A percentile compares a stretch with the other conserved stretches of the same genome.
Evolutionary conservation across 495 filamentous ascomycete genomes (phyloP).

Genomic region (Platismatia glauca): DNA sequence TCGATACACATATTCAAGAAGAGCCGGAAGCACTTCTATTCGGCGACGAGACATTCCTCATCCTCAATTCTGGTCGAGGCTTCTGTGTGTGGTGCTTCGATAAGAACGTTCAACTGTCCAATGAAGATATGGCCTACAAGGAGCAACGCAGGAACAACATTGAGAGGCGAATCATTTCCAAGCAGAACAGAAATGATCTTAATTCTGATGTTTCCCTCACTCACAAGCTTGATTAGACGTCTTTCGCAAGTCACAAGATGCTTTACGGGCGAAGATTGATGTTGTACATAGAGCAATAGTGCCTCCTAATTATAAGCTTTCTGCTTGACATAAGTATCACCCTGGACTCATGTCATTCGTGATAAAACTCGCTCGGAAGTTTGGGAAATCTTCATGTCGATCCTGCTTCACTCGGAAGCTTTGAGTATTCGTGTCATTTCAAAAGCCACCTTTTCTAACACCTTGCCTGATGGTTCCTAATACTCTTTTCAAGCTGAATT

Average conservation of each 20-base stretch:
- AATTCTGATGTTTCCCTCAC: not conserved
- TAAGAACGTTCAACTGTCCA: slow-evolving; percentile 1
- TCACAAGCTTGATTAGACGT: not conserved
- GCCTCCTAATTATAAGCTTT: no score
- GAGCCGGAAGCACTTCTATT: not conserved
- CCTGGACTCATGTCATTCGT: no score
- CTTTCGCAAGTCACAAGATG: not conserved
- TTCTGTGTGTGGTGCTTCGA: slow-evolving; percentile 9
- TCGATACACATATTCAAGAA: not conserved
- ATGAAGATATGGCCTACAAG: not conserved
- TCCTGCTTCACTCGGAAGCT: no score
- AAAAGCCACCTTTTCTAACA: not conserved
- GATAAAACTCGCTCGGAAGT: no score
- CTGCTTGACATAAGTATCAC: no score
- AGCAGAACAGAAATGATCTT: not conserved
- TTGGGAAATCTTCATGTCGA: no score
- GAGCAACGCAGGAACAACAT: not conserved
- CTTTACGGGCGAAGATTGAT: no score
- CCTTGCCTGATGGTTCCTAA: not conserved
- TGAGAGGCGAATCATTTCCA: not conserved
- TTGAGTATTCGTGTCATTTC: not conserved
- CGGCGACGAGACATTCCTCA: not conserved
- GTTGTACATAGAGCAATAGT: no score
- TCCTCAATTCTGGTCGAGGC: not conserved
- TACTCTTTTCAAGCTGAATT: not conserved